These are phyloP conservation scores for Paraphaeosphaeria minitans DNA, from an alignment of 2,329 filamentous ascomycete genomes.

Conservation along the genomic window DNA sequence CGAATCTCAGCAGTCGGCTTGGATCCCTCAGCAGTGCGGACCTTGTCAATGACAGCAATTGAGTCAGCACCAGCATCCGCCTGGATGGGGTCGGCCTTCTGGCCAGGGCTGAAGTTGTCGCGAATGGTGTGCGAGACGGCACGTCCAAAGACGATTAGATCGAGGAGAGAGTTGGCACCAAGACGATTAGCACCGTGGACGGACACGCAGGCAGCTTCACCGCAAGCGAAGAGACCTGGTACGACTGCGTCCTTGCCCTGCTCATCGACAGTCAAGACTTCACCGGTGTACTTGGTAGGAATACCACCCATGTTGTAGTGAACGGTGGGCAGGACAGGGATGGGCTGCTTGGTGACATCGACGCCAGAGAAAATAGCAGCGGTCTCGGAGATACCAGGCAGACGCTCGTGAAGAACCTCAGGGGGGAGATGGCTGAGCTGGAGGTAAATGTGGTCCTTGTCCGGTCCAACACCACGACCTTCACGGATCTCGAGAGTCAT, in stretches of 20 bases:
- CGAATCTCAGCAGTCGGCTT: slow-evolving; percentile 89
- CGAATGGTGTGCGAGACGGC: slow-evolving; percentile 97
- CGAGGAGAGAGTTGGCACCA: slow-evolving; percentile 96
- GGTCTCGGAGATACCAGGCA: slow-evolving; percentile 98
- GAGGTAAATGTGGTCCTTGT: slow-evolving; percentile 98
- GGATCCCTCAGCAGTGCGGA: slow-evolving; percentile 81
- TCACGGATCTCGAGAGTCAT: slow-evolving; percentile 99
- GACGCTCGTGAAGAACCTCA: slow-evolving; percentile 91
- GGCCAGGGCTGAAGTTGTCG: slow-evolving; percentile 86
- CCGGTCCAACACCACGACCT: slow-evolving; percentile 92
- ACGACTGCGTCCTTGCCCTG: slow-evolving; percentile 90
- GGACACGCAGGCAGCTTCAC: slow-evolving; percentile 96
- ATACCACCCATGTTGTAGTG: slow-evolving; percentile 99
- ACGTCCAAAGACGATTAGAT: slow-evolving; percentile 96
- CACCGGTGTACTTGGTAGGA: slow-evolving; percentile 94
- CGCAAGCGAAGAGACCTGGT: slow-evolving; percentile 92
- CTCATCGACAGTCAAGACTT: slow-evolving; percentile 88
- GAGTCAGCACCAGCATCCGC: slow-evolving; percentile 88
- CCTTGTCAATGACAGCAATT: slow-evolving; percentile 82
- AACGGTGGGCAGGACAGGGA: slow-evolving; percentile 93
- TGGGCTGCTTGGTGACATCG: slow-evolving; percentile 95
- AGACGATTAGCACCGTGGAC: slow-evolving; percentile 98
- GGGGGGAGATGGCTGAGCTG: slow-evolving; percentile 94
- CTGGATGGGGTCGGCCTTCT: slow-evolving; percentile 76
- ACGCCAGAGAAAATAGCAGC: slow-evolving; percentile 97